These are phyloP conservation scores for Austropuccinia psidii DNA, from an alignment of 1,284 basidiomycete species.

Conservation along the genomic window DNA sequence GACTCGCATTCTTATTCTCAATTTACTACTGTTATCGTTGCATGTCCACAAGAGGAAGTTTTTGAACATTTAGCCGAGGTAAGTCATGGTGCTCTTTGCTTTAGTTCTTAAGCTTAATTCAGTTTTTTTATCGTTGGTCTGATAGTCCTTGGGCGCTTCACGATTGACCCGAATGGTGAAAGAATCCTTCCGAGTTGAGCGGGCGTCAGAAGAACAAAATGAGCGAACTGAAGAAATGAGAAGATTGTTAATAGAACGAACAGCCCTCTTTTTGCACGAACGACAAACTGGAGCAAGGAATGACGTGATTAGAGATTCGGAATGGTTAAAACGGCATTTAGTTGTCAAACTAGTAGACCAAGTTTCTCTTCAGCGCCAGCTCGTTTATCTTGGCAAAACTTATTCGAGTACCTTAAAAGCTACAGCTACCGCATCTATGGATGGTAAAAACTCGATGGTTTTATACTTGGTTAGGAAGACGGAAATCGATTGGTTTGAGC, in stretches of 20 bases:
- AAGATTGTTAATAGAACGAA: slow-evolving; percentile 45
- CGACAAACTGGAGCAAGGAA: slow-evolving; percentile 41
- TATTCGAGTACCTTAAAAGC: slow-evolving; percentile 31
- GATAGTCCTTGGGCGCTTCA: slow-evolving; percentile 43
- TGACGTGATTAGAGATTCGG: slow-evolving; percentile 45
- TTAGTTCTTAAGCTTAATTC: neutral
- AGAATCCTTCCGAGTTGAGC: slow-evolving; percentile 44
- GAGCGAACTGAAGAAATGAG: slow-evolving; percentile 42
- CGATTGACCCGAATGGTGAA: slow-evolving; percentile 44
- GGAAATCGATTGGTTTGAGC: slow-evolving; percentile 47
- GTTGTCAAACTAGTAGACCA: slow-evolving; percentile 37
- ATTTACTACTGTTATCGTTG: slow-evolving; percentile 44
- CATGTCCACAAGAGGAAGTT: slow-evolving; percentile 46
- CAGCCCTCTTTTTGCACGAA: slow-evolving; percentile 47
- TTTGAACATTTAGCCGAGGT: slow-evolving; percentile 42
- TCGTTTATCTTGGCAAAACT: slow-evolving; percentile 40
- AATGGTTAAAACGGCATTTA: slow-evolving; percentile 45
- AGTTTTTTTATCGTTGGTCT: neutral
- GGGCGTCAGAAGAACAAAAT: slow-evolving; percentile 40
- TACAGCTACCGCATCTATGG: slow-evolving; percentile 33
- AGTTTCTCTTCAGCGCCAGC: slow-evolving; percentile 41
- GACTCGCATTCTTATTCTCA: slow-evolving; percentile 47
- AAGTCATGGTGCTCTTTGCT: neutral
- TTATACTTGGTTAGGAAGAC: slow-evolving; percentile 44
- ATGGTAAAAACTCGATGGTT: slow-evolving; percentile 35